phyloP scores from a whole-genome alignment of 345 rosid genomes.

The Anastatica hierochuntica region DNA sequence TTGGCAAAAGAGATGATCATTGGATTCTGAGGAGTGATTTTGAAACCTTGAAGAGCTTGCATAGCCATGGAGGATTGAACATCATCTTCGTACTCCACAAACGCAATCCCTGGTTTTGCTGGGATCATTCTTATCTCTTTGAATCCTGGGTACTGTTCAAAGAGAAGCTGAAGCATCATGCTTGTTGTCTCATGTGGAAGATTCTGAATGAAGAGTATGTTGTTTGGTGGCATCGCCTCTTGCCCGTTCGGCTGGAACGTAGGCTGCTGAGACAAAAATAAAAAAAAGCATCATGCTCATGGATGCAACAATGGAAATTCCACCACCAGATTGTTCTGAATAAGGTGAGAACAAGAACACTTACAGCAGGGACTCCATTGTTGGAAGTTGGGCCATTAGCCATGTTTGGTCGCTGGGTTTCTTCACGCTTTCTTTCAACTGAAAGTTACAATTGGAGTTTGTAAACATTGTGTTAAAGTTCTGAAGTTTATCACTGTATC shows the following conservation, averaged over 20 bases:
- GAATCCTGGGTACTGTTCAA: slow-evolving; percentile 77
- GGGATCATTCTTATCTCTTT: slow-evolving; percentile 87
- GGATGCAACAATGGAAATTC: neutral
- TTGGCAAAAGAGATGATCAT: slow-evolving; percentile 87
- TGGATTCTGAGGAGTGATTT: slow-evolving; percentile 74
- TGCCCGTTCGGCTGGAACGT: slow-evolving; percentile 42
- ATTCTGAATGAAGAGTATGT: slow-evolving; percentile 81
- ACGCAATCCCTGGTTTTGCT: slow-evolving; percentile 93
- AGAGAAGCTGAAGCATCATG: slow-evolving; percentile 71
- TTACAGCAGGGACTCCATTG: slow-evolving; percentile 51
- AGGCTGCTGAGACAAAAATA: slow-evolving; percentile 42
- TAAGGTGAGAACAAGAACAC: slow-evolving; percentile 11
- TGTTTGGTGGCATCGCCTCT: slow-evolving; percentile 68
- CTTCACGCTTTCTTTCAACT: slow-evolving; percentile 88
- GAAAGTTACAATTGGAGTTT: slow-evolving; percentile 11
- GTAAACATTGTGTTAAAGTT: neutral
- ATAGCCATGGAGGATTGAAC: slow-evolving; percentile 73
- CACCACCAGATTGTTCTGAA: too few relatives aligned
- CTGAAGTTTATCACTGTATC: neutral
- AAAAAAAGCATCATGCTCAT: neutral
- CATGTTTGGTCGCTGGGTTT: slow-evolving; percentile 41
- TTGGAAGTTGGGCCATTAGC: slow-evolving; percentile 51
- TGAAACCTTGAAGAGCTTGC: slow-evolving; percentile 89
- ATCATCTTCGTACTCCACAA: slow-evolving; percentile 84
- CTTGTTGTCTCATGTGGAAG: slow-evolving; percentile 81